phyloP scores from a whole-genome alignment of 2,329 filamentous ascomycete genomes.

The Hypoxylon sp. region DNA sequence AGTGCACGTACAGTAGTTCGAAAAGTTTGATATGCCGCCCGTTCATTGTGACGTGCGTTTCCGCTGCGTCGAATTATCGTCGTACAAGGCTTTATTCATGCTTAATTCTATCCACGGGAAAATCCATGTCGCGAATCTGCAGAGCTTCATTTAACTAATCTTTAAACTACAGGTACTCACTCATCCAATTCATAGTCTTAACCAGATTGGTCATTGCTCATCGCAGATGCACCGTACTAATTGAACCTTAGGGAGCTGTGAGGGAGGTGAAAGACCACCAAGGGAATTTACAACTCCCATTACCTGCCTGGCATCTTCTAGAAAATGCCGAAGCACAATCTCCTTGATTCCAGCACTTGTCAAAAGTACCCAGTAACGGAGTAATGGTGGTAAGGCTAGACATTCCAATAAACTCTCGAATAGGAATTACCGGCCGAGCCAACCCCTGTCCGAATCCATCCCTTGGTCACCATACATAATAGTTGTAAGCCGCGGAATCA shows the following conservation, averaged over 20 bases:
- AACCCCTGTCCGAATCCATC: slow-evolving; percentile 25
- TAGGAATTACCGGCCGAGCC: slow-evolving; percentile 36
- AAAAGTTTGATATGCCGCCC: slow-evolving; percentile 29
- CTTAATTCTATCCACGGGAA: slow-evolving; percentile 26
- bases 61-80: slow-evolving; percentile 24
- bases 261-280: background rate
- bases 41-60: slow-evolving; percentile 31
- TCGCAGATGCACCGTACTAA: background rate
- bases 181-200: slow-evolving; percentile 19
- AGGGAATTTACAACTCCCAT: background rate
- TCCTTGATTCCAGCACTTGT: slow-evolving; percentile 15
- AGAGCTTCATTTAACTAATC: slow-evolving; percentile 27
- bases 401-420: slow-evolving; percentile 25
- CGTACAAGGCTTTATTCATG: slow-evolving; percentile 33
- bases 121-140: slow-evolving; percentile 32
- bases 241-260: background rate
- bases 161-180: background rate
- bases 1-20: slow-evolving; percentile 29
- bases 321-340: slow-evolving; percentile 11
- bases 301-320: slow-evolving; percentile 1
- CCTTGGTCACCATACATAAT: background rate
- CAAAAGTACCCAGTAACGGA: slow-evolving; percentile 11
- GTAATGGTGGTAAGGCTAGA: slow-evolving; percentile 33
- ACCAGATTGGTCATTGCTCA: background rate
- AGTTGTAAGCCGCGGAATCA: slow-evolving; percentile 30